phyloP scores from a whole-genome alignment of 2,329 filamentous ascomycete species.

The Pestalotiopsis sp. region DNA sequence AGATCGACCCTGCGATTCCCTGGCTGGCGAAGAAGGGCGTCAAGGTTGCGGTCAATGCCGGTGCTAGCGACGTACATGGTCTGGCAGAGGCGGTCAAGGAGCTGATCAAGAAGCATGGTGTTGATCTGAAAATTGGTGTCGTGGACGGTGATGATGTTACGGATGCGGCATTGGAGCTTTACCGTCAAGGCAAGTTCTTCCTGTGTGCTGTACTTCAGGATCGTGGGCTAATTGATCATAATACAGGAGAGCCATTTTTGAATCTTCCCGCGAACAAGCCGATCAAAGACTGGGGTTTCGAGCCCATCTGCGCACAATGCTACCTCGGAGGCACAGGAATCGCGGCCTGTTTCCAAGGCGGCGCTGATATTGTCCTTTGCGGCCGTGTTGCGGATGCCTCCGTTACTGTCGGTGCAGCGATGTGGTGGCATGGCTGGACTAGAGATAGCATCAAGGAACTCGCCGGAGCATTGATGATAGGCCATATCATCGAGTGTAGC shows the following conservation, averaged over 20 bases:
- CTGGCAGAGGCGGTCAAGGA: conserved; percentile 10
- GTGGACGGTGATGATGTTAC: conserved; percentile 32
- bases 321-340: conserved; percentile 48
- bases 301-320: conserved; percentile 27
- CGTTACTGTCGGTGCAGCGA: conserved; percentile 45
- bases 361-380: conserved; percentile 42
- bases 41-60: conserved; percentile 33
- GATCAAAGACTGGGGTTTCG: conserved; percentile 27
- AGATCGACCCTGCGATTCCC: conserved; percentile 13
- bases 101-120: conserved; percentile 18
- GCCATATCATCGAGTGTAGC: conserved; percentile 47
- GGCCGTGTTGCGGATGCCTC: conserved; percentile 42
- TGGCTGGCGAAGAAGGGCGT: conserved; percentile 16
- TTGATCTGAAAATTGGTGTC: conserved; percentile 29
- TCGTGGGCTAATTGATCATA: not conserved
- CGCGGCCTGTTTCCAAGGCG: conserved; percentile 33
- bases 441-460: conserved; percentile 43
- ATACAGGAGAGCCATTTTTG: conserved; percentile 17
- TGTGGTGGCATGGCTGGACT: conserved; percentile 49
- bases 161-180: conserved; percentile 25
- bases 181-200: conserved; percentile 24
- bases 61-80: conserved; percentile 27
- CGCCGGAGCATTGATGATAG: conserved; percentile 43
- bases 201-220: not conserved
- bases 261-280: conserved; percentile 26